Conservation (phyloP, 345 rosid species). For the Mangifera indica region DNA sequence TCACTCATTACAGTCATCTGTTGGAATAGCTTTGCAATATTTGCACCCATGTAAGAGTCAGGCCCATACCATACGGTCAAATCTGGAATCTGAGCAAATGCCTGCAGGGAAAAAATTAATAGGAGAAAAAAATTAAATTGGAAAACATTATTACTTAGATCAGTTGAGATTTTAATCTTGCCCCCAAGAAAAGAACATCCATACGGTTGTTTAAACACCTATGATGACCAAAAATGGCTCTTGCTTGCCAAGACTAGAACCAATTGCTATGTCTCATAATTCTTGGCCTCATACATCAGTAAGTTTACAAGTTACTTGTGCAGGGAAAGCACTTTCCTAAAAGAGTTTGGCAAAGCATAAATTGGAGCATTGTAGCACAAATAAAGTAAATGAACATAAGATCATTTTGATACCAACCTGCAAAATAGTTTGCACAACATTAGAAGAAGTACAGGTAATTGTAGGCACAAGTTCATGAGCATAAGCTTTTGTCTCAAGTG, state of each 20-base stretch:
- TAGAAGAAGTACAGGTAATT: slow-evolving; percentile 95
- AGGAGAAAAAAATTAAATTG: neutral
- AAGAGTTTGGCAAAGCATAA: neutral
- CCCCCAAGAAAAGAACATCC: neutral
- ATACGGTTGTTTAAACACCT: too few species aligned
- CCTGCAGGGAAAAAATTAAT: slow-evolving; percentile 40
- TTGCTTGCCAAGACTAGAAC: neutral
- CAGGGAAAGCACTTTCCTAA: slow-evolving; percentile 1
- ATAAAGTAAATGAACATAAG: slow-evolving; percentile 1
- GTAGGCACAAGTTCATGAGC: slow-evolving; percentile 97
- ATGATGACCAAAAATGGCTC: neutral
- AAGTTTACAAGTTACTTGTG: neutral
- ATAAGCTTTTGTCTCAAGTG: slow-evolving; percentile 92
- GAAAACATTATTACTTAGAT: neutral
- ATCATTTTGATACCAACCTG: slow-evolving; percentile 54
- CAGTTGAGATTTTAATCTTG: neutral
- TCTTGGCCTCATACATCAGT: neutral
- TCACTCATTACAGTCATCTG: slow-evolving; percentile 89
- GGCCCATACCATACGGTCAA: slow-evolving; percentile 88
- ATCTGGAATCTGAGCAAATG: slow-evolving; percentile 80
- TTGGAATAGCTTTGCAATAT: slow-evolving; percentile 75
- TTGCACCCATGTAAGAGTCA: slow-evolving; percentile 98
- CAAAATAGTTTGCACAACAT: slow-evolving; percentile 86
- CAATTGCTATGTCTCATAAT: neutral
- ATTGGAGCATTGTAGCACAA: neutral